Evolutionary conservation across 2,329 filamentous ascomycete genomes (phyloP), one percentile per base, ranked within the genome.

Genomic region (Coleophoma cylindrospora): DNA sequence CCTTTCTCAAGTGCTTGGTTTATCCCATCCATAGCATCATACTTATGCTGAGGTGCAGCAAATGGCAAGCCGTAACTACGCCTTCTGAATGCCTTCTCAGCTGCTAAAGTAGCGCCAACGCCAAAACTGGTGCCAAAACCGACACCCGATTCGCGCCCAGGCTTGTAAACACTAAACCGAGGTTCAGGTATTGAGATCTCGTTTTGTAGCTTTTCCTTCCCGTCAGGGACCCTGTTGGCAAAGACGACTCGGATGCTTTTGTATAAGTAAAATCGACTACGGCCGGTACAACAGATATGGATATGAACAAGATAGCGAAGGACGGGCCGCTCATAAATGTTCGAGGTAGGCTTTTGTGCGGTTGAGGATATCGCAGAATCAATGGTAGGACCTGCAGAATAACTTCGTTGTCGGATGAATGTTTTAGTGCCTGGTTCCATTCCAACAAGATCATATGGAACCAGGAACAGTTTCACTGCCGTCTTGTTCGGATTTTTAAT

Each of bases 401-500:
- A 97, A 66, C 88, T 94, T 53, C 94, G 86, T 69, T 99, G 94
- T 32, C 94, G 83, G 53, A 99, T 87, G 60, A 97, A 97, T 0
- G 94, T 99, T 68, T 97, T 97, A 14, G 90, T 95, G 0, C 91
- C 91, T 0, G 90, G 81, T 54, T 94, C 87, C 92, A 99, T 99
- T 47, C 90, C 92, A 1, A 83, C 79, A 1, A 99, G 74, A 64
- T 97, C 91, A 60, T 97, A 99, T 0, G 92, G 94, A 3, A 99
- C 83, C 21, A 97, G 76, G 60, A 97, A 97, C 0, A 99, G 75
- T 67, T 99, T 97, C 49, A 97, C 92, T 1, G 94, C 94, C 3
- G 94, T 97, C 66, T 97, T 97, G 71, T 97, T 96, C 14, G 91
- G 92, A 61, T 97, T 99, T 67, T 97, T 97, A 66, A 99, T 89